Evolutionary conservation across 768 basidiomycete species (phyloP), one percentile per base, ranked within the genome.

Genomic region (Lentinula raphanica): DNA sequence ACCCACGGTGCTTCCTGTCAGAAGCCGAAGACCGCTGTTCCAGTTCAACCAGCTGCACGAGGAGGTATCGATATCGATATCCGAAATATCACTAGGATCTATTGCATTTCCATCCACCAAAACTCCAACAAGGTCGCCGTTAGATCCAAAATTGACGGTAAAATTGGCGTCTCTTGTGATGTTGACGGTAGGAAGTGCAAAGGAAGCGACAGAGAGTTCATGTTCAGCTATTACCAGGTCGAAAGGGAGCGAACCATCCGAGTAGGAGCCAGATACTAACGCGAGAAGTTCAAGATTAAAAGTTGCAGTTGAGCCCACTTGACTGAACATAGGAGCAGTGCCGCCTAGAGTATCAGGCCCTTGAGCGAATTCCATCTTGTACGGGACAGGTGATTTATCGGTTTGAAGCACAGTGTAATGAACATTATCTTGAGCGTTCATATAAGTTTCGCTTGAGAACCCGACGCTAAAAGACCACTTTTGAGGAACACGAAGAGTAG

Each of bases 391-490:
- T 1, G 84, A 82, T n/a, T 90, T 87, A 62, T 92, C 83, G 1
- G 76, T 73, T 65, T 81, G 80, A 32, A 81, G 76, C 27, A 86
- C 85, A 9, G 78, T 76, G 66, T 94, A 94, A 66, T 67, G 87
- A 38, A 90, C 63, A 27, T 72, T 72, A 32, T 79, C 71, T 15
- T 45, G 25, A 46, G 70, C 58, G 29, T 79, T 73, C 2, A 67
- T 59, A 69, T 85, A 87, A 2, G 90, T 94, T 35, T 80, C 74
- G 59, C 81, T 75, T 51, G 85, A 72, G 64, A 97, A 83, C 13
- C 94, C 95, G 58, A 98, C 80, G 65, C 91, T 92, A 73, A 96
- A 98, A 0, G 90, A 91, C 93, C 94, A 96, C 45, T 74, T 70
- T 6, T 82, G 82, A 1, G 92, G 93, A 9, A 96, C 82, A 51